A percentile compares a stretch with the other conserved stretches of the same genome.
Conservation (phyloP, 2,329 filamentous ascomycete species). For the Aspergillus fischeri region DNA sequence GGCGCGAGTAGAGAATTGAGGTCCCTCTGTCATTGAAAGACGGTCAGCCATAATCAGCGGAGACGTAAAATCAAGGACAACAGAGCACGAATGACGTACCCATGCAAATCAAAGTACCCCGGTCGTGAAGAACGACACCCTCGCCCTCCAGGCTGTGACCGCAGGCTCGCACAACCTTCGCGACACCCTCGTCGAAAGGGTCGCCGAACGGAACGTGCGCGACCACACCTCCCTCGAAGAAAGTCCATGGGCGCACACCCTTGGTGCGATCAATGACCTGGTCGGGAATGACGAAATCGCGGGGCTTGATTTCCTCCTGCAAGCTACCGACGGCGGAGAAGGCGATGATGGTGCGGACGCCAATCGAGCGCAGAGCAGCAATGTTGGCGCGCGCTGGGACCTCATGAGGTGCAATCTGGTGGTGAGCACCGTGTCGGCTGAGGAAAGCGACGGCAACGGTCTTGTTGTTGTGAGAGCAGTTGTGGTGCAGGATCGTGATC, state of each 20-base stretch:
- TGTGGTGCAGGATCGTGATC: slow-evolving; percentile 85
- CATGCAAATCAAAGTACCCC: slow-evolving; percentile 88
- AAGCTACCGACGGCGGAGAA: slow-evolving; percentile 93
- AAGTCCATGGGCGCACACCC: slow-evolving; percentile 89
- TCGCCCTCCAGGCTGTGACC: slow-evolving; percentile 76
- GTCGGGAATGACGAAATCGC: slow-evolving; percentile 94
- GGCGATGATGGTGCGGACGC: slow-evolving; percentile 85
- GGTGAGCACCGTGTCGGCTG: slow-evolving; percentile 82
- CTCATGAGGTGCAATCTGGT: slow-evolving; percentile 89
- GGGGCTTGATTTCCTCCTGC: slow-evolving; percentile 86
- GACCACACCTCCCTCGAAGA: slow-evolving; percentile 79
- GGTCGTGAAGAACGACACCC: slow-evolving; percentile 76
- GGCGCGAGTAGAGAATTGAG: slow-evolving; percentile 92
- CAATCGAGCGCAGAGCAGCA: slow-evolving; percentile 86
- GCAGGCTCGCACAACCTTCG: slow-evolving; percentile 71
- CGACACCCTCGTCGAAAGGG: slow-evolving; percentile 79
- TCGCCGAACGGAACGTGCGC: slow-evolving; percentile 94
- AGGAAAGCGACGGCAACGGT: slow-evolving; percentile 77
- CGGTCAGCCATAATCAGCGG: too few species aligned
- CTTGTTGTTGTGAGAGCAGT: slow-evolving; percentile 62
- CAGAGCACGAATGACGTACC: slow-evolving; percentile 48
- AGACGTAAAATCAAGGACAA: neutral
- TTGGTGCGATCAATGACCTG: slow-evolving; percentile 98
- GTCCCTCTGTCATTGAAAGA: slow-evolving; percentile 64
- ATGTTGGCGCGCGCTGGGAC: slow-evolving; percentile 95